Conservation (phyloP, 306 rosid genomes). For the Fagus crenata region DNA sequence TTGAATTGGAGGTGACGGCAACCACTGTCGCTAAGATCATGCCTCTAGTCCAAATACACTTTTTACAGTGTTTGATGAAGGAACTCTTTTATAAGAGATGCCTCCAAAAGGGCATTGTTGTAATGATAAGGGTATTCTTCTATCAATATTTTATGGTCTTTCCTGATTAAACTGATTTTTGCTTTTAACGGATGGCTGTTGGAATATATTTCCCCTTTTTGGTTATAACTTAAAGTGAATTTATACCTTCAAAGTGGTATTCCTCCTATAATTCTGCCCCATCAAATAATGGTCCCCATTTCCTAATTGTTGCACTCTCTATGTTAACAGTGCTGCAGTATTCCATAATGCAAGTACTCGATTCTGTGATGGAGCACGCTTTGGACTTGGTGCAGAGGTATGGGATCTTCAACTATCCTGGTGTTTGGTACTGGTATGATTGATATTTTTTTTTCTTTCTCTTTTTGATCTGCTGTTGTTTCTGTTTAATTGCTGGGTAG, state of each 20-base stretch:
- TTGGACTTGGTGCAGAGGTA: slow-evolving; percentile 88
- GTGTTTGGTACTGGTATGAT: slow-evolving; percentile 3
- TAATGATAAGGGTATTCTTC: neutral
- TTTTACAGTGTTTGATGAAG: no score
- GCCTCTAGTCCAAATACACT: neutral
- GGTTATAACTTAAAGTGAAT: neutral
- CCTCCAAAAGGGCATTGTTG: neutral
- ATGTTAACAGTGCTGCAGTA: slow-evolving; percentile 66
- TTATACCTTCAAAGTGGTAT: neutral
- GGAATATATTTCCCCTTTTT: neutral
- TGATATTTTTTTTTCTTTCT: slow-evolving; percentile 10
- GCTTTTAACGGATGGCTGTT: neutral
- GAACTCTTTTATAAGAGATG: no score
- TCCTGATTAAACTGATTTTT: no score
- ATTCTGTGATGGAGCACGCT: slow-evolving; percentile 76
- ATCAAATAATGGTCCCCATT: neutral
- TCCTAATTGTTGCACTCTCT: slow-evolving; percentile 6
- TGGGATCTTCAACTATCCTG: neutral
- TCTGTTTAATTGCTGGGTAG: slow-evolving; percentile 38
- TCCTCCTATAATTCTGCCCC: neutral
- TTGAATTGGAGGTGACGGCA: neutral
- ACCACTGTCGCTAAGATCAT: neutral
- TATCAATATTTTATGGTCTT: no score
- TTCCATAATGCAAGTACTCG: slow-evolving; percentile 83
- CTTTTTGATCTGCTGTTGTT: slow-evolving; percentile 15